Evolutionary conservation across 768 basidiomycete species (phyloP).

Genomic region (Boletus sp.): DNA sequence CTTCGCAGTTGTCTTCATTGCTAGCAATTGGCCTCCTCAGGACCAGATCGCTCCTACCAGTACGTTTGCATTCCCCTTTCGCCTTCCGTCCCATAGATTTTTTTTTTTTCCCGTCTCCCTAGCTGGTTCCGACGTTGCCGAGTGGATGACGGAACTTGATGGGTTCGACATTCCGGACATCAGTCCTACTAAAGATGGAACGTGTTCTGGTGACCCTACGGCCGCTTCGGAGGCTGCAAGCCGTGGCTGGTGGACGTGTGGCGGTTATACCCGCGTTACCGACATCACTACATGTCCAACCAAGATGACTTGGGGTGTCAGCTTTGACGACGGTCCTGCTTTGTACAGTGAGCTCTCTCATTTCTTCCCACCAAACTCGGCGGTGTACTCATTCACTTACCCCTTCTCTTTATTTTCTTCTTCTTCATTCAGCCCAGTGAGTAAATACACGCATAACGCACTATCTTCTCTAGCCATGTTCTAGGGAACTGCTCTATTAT

Average conservation of each 20-base stretch:
- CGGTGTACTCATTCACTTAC: conserved; percentile 4
- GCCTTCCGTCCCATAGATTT: not conserved
- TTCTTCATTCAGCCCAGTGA: conserved; percentile 48
- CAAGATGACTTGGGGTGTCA: conserved; percentile 74
- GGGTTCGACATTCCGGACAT: conserved; percentile 66
- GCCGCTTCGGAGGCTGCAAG: conserved; percentile 54
- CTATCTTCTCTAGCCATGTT: not conserved
- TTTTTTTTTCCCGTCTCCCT: not conserved
- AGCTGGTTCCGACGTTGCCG: conserved; percentile 47
- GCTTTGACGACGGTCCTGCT: conserved; percentile 87
- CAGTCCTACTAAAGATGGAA: conserved; percentile 61
- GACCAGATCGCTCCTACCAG: conserved; percentile 60
- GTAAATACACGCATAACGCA: conserved; percentile 10
- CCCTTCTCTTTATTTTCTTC: not conserved
- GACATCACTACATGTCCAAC: conserved; percentile 69
- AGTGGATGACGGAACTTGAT: conserved; percentile 76
- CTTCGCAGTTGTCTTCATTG: conserved; percentile 41
- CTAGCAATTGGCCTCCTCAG: conserved; percentile 56
- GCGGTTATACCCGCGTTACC: conserved; percentile 55
- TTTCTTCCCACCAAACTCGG: not conserved
- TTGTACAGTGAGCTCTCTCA: conserved; percentile 61
- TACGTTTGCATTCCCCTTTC: conserved; percentile 27
- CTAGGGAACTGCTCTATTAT: conserved; percentile 67
- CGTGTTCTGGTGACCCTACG: conserved; percentile 57
- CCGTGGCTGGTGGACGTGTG: conserved; percentile 92